Percentiles rank a stretch among this genome's conserved stretches.
phyloP scores from a whole-genome alignment of 2,329 filamentous ascomycete genomes.

The Talaromyces atroroseus region DNA sequence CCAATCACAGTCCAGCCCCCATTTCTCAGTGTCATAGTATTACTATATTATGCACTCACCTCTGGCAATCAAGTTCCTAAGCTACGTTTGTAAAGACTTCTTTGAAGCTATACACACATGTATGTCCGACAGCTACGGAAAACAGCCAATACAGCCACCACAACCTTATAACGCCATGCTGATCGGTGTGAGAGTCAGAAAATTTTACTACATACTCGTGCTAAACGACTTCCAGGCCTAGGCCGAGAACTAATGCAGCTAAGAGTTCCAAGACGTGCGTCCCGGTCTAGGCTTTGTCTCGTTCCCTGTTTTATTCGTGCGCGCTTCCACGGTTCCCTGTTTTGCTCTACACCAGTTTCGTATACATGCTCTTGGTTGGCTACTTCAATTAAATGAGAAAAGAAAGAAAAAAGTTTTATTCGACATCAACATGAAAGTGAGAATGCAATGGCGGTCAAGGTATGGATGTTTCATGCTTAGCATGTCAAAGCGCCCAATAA shows the following conservation, averaged over 20 bases:
- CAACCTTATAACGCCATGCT: neutral
- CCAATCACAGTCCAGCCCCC: too few relatives aligned
- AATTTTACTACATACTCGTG: too few relatives aligned
- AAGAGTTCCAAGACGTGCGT: neutral
- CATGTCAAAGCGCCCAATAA: slow-evolving; percentile 4
- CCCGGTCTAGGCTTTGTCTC: neutral
- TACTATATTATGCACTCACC: too few relatives aligned
- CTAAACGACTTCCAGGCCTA: neutral
- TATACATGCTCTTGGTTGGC: too few relatives aligned
- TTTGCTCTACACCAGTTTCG: neutral
- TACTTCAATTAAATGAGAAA: too few relatives aligned
- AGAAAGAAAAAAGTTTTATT: too few relatives aligned
- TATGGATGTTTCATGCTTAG: neutral
- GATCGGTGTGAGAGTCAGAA: too few relatives aligned
- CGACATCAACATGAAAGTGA: neutral
- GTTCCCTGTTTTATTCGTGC: slow-evolving; percentile 5
- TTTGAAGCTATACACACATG: too few relatives aligned
- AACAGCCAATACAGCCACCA: neutral
- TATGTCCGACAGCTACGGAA: neutral
- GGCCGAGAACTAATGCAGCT: neutral
- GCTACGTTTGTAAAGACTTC: too few relatives aligned
- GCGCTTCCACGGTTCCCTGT: neutral
- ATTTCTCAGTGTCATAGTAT: too few relatives aligned
- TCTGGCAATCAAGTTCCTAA: too few relatives aligned
- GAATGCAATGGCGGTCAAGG: neutral